Percentiles rank a stretch among this genome's conserved stretches.
phyloP scores from a whole-genome alignment of 2,329 filamentous ascomycete genomes.

The Fusarium floridanum region DNA sequence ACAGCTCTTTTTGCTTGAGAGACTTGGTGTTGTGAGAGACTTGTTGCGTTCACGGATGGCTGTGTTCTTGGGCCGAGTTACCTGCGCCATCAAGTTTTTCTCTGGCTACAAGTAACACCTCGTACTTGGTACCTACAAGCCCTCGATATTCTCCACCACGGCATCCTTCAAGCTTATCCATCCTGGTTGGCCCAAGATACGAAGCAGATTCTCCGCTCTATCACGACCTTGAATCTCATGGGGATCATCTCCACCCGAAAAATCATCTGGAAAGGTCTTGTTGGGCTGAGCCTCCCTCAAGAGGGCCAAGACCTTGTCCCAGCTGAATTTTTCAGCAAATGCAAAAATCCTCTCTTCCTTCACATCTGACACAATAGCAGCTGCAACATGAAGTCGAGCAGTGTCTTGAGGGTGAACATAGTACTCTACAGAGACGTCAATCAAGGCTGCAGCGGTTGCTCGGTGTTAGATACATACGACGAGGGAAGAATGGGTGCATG shows the following conservation, averaged over 20 bases:
- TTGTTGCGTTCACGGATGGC: too few relatives aligned
- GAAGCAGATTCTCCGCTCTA: neutral
- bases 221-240: constrained; percentile 2
- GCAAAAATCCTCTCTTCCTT: constrained; percentile 7
- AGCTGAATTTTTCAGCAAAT: neutral
- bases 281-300: neutral
- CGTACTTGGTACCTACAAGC: neutral
- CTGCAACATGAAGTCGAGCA: constrained; percentile 10
- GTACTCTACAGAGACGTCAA: neutral
- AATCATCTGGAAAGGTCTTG: neutral
- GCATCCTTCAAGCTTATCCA: constrained; percentile 6
- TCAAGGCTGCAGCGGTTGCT: neutral
- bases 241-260: constrained; percentile 3
- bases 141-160: neutral
- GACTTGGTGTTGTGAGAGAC: too few relatives aligned
- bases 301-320: neutral
- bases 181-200: neutral
- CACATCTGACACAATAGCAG: neutral
- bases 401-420: constrained; percentile 14
- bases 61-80: too few relatives aligned
- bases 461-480: neutral
- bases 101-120: too few relatives aligned
- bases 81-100: too few relatives aligned
- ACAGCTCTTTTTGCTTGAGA: too few relatives aligned
- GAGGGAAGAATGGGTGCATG: constrained; percentile 4